Evolutionary conservation across 768 basidiomycete species (phyloP), one percentile per base, ranked within the genome.

Genomic region (Suillus lakei): DNA sequence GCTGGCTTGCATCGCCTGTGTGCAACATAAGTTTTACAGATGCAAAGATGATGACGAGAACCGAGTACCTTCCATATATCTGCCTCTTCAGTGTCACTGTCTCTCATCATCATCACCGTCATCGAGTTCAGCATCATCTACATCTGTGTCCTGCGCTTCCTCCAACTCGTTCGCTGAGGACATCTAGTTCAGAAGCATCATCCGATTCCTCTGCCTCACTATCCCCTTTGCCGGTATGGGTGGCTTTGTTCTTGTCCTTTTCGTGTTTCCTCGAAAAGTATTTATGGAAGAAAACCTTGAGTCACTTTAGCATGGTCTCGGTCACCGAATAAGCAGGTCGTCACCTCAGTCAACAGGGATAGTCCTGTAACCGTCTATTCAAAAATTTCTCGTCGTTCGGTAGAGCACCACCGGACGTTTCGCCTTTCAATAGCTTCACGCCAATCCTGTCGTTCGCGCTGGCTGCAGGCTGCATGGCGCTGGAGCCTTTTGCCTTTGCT

Each of bases 381-480:
- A 91, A 86, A 77, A 95, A 98, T 59, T 74, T 81, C 53, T 87
- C 87, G 44, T 91, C 88, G 71, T 98, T 96, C 59, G 96, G 87
- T 66, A 84, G 72, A 30, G 78, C 80, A 60, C 74, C 72, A 4
- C 79, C 77, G 56, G 77, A 79, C 36, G 84, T 79, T 64, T 90
- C 86, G 4, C 89, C 88, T 71, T 85, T 88, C 53, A 88, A 73
- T 48, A 95, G 83, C 78, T 91, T 93, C 46, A 94, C 88, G 3
- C 92, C 88, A 2, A 79, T 79, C 15, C 84, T 81, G 64, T 90
- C 90, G n/a, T 85, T 69, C 1, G 82, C 83, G 56, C 84, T 85
- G 7, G 91, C 91, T 1, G 90, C 88, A n/a, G 95, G 95, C 79
- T 99, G 97, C 98, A 99, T 99, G 62, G 93, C 92, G 67, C 91